phyloP scores from a whole-genome alignment of 345 rosid genomes.

The Eucalyptus globulus region DNA sequence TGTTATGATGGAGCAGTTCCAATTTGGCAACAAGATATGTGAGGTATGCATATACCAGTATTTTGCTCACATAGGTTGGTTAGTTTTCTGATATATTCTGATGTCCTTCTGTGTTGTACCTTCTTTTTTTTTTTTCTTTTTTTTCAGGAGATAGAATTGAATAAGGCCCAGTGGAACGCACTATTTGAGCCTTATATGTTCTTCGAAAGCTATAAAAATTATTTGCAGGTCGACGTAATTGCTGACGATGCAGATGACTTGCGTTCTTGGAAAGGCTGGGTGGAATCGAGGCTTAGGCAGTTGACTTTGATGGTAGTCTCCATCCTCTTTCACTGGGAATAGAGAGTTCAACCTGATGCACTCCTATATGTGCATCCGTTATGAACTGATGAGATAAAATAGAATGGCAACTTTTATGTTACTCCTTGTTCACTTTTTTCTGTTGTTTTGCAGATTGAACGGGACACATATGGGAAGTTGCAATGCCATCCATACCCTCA shows the following conservation, averaged over 20 bases:
- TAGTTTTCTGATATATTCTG: background rate
- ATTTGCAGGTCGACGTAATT: constrained; percentile 53
- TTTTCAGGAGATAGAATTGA: constrained; percentile 48
- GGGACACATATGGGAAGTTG: constrained; percentile 52
- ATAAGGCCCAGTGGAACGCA: constrained; percentile 41
- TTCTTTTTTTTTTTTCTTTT: background rate
- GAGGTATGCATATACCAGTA: constrained; percentile 20
- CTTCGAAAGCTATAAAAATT: constrained; percentile 61
- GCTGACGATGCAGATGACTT: constrained; percentile 51
- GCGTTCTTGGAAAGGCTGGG: constrained; percentile 75
- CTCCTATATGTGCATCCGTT: background rate
- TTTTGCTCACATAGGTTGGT: background rate
- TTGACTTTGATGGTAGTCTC: constrained; percentile 45
- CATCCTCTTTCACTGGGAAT: background rate
- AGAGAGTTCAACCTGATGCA: background rate
- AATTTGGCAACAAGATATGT: constrained; percentile 48
- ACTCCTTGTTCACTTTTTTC: background rate
- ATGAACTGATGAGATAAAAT: background rate
- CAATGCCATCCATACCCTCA: constrained; percentile 68
- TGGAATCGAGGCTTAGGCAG: constrained; percentile 64
- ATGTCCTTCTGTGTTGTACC: background rate
- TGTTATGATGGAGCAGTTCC: constrained; percentile 65
- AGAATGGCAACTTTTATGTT: background rate
- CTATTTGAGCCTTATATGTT: constrained; percentile 55
- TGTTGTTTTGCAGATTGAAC: constrained; percentile 40